Evolutionary conservation across 352 stramenopile species (phyloP).

Genomic region (Pythium guiyangense): DNA sequence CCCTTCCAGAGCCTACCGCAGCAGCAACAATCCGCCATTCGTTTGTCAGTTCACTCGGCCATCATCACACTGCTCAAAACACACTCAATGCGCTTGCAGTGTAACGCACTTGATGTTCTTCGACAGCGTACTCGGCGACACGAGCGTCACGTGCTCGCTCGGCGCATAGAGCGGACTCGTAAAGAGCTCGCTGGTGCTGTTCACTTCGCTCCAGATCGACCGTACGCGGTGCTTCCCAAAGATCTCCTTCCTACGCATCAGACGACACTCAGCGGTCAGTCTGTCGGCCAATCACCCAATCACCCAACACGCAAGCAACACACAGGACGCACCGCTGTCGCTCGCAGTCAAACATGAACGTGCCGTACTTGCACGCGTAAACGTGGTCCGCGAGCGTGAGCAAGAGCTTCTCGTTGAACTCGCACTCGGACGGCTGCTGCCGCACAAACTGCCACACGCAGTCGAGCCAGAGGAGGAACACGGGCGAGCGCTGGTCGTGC

Average conservation of each 20-base stretch:
- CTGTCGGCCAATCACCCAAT: not conserved
- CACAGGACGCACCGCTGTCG: conserved; percentile 55
- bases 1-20: conserved; percentile 71
- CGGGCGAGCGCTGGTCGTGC: conserved; percentile 95
- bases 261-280: not conserved
- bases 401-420: conserved; percentile 95
- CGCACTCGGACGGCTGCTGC: conserved; percentile 95
- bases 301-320: not conserved
- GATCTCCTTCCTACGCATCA: conserved; percentile 53
- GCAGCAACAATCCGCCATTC: not conserved
- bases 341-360: conserved; percentile 97
- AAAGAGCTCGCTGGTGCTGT: conserved; percentile 64
- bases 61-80: not conserved
- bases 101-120: conserved; percentile 84
- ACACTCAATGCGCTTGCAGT: not conserved
- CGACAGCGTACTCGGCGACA: conserved; percentile 72
- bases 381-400: conserved; percentile 95
- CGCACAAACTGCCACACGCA: conserved; percentile 96
- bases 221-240: conserved; percentile 68
- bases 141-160: conserved; percentile 27
- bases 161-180: conserved; percentile 64
- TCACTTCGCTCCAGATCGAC: conserved; percentile 81
- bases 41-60: not conserved
- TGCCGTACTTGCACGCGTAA: conserved; percentile 97
- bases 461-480: conserved; percentile 99